phyloP scores from a whole-genome alignment of 1,284 basidiomycete species.

The Ceratobasidium sp. region DNA sequence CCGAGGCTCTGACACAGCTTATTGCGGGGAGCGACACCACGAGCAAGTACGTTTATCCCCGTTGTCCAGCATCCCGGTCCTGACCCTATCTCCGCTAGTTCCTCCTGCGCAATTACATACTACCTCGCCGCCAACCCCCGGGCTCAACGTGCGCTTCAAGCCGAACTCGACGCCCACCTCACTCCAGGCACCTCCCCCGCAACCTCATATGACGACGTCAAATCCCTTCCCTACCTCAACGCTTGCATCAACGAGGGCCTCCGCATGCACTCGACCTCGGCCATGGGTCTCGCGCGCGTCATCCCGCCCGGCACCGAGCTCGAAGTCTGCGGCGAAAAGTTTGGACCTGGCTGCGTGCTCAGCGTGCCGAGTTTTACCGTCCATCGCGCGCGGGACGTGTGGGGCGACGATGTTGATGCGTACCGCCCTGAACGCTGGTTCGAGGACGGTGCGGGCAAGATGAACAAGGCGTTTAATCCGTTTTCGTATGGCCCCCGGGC shows the following conservation, averaged over 20 bases:
- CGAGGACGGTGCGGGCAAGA: constrained; percentile 61
- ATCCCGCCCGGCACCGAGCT: constrained; percentile 70
- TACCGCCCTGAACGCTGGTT: constrained; percentile 62
- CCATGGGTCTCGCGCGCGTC: constrained; percentile 81
- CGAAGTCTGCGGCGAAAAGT: constrained; percentile 63
- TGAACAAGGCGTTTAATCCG: constrained; percentile 76
- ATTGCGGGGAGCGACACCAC: constrained; percentile 87
- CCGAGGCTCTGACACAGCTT: constrained; percentile 83
- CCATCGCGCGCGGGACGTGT: constrained; percentile 71
- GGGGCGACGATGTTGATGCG: constrained; percentile 79
- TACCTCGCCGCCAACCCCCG: constrained; percentile 73
- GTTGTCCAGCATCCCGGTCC: constrained; percentile 31
- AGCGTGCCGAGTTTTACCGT: constrained; percentile 80
- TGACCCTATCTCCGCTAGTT: constrained; percentile 55
- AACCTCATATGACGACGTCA: constrained; percentile 63
- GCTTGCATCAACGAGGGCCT: constrained; percentile 84
- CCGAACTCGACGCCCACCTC: constrained; percentile 80
- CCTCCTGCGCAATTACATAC: constrained; percentile 85
- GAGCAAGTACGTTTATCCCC: constrained; percentile 68
- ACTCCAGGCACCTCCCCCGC: constrained; percentile 61
- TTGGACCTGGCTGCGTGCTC: constrained; percentile 74
- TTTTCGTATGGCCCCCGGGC: constrained; percentile 53
- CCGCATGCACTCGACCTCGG: constrained; percentile 71
- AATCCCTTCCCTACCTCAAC: constrained; percentile 74
- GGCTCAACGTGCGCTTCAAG: constrained; percentile 73